Conservation (phyloP, 768 basidiomycete species). For the Nidularia pulvinata region DNA sequence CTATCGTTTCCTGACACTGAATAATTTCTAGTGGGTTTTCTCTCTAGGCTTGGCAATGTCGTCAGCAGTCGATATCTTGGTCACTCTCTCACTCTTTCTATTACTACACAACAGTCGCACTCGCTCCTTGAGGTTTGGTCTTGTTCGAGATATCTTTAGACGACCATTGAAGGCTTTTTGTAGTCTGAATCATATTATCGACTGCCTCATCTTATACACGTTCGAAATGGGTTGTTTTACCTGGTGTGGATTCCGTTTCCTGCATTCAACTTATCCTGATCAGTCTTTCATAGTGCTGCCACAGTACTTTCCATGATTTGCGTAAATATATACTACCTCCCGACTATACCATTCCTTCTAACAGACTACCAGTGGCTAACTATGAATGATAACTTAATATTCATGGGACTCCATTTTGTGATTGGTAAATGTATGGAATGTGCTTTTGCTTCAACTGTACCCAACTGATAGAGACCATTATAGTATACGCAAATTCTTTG, state of each 20-base stretch:
- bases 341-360: background rate
- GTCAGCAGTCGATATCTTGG: slow-evolving; percentile 31
- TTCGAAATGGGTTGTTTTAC: slow-evolving; percentile 41
- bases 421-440: slow-evolving; percentile 37
- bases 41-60: slow-evolving; percentile 42
- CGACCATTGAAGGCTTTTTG: background rate
- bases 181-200: slow-evolving; percentile 33
- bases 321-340: slow-evolving; percentile 20
- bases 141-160: background rate
- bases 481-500: slow-evolving; percentile 47
- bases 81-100: slow-evolving; percentile 30
- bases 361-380: slow-evolving; percentile 34
- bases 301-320: slow-evolving; percentile 49
- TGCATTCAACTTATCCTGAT: background rate
- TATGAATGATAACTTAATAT: slow-evolving; percentile 41
- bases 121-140: slow-evolving; percentile 22
- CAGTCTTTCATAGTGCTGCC: slow-evolving; percentile 25
- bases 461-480: background rate
- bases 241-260: slow-evolving; percentile 14
- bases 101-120: slow-evolving; percentile 27
- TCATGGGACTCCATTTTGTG: slow-evolving; percentile 49
- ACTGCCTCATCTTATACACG: slow-evolving; percentile 37
- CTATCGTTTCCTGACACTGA: background rate
- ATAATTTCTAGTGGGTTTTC: slow-evolving; percentile 35
- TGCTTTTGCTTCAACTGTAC: background rate